These are phyloP conservation scores for Ramularia endophylla DNA, from an alignment of 2,329 filamentous ascomycete species.

Conservation along the genomic window DNA sequence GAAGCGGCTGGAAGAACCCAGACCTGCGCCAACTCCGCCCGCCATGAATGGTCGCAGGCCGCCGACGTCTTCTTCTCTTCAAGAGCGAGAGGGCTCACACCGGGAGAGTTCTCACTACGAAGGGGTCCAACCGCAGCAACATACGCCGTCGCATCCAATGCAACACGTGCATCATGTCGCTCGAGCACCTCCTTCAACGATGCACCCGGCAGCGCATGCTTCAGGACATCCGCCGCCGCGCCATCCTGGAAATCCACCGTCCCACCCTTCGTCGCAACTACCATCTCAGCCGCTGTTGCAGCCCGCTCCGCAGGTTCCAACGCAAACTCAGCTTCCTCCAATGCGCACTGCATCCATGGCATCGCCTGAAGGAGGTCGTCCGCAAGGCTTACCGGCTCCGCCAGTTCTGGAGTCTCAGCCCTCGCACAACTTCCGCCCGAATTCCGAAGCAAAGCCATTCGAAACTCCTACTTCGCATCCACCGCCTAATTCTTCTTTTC, in stretches of 20 bases:
- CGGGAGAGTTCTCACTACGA: not conserved
- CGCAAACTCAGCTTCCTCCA: constrained; percentile 21
- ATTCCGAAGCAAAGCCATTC: constrained; percentile 15
- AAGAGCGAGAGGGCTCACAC: not conserved
- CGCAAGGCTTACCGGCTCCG: constrained; percentile 12
- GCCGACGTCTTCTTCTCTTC: not conserved
- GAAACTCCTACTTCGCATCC: constrained; percentile 6
- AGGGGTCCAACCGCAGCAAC: not conserved
- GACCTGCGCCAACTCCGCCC: constrained; percentile 8
- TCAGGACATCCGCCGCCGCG: constrained; percentile 11
- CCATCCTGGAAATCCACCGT: constrained; percentile 5
- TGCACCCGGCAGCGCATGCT: not conserved
- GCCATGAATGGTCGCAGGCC: not conserved
- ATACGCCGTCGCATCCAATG: not conserved
- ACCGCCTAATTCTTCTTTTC: constrained; percentile 6
- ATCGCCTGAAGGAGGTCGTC: constrained; percentile 17
- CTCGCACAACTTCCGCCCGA: constrained; percentile 11
- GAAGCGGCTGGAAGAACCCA: constrained; percentile 28
- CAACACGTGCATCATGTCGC: not conserved
- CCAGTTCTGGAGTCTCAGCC: constrained; percentile 10
- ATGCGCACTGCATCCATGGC: constrained; percentile 21
- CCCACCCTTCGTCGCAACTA: constrained; percentile 1
- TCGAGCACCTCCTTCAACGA: not conserved
- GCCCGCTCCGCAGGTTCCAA: not conserved
- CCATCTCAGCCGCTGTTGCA: not conserved